Conservation (phyloP, 2,329 filamentous ascomycete genomes). For the Venturia pyrina region DNA sequence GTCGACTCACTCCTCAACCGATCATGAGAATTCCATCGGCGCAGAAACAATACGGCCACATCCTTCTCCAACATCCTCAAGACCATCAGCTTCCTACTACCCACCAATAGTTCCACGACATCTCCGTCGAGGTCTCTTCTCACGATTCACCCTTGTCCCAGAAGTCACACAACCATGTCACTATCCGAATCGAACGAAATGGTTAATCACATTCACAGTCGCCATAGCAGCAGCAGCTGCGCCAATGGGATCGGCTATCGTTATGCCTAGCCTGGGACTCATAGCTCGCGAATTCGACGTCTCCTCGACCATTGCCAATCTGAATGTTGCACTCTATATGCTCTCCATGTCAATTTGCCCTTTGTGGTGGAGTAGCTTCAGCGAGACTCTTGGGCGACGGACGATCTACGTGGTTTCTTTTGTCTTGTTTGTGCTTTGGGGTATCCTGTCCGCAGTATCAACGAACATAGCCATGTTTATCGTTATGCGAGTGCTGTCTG, state of each 20-base stretch:
- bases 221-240: slow-evolving; percentile 67
- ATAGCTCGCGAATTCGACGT: slow-evolving; percentile 25
- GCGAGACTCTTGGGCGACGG: slow-evolving; percentile 25
- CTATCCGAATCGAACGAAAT: slow-evolving; percentile 67
- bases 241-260: slow-evolving; percentile 75
- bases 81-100: background rate
- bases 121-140: slow-evolving; percentile 62
- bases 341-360: slow-evolving; percentile 32
- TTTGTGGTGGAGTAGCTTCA: slow-evolving; percentile 31
- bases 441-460: slow-evolving; percentile 24
- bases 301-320: slow-evolving; percentile 26
- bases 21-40: background rate
- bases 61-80: background rate
- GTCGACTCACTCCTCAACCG: background rate
- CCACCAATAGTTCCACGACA: slow-evolving; percentile 32
- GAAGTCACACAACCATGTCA: slow-evolving; percentile 69
- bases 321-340: slow-evolving; percentile 32
- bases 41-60: background rate
- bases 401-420: slow-evolving; percentile 29
- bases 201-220: slow-evolving; percentile 70
- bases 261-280: slow-evolving; percentile 47
- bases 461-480: slow-evolving; percentile 29
- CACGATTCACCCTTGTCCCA: slow-evolving; percentile 59
- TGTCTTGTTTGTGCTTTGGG: slow-evolving; percentile 24
- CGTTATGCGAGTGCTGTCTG: slow-evolving; percentile 25